Base-by-base conservation (phyloP, 768 basidiomycete genomes). In the Suillus weaverae region DNA sequence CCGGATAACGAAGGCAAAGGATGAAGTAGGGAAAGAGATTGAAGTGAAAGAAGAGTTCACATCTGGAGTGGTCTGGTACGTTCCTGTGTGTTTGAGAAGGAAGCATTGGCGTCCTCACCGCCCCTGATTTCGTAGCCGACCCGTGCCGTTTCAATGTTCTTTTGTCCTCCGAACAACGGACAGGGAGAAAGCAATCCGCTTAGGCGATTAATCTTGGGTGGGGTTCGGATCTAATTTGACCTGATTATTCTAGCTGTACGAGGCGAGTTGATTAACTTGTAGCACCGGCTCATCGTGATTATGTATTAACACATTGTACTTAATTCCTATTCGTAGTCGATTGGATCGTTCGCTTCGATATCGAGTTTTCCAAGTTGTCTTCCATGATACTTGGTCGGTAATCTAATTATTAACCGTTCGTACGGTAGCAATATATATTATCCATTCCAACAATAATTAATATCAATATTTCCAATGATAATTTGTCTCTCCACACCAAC, bases 11-110 rank as follows among this genome's bases (percentile, higher is more conserved):
- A 53, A 53, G 30, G 8, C 56, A 43, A 77, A 61, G 65, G 76
- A 73, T 33, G 50, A 38, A 22, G 39, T n/a, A 33, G 75, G 76
- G 30, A 66, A 39, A n/a, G 72, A 53, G 32, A 53, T 76, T 18
- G 71, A 69, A 44, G 68, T 72, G 0, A 72, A 69, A 54, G 72
- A 73, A 64, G 66, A 73, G 20, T 77, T 77, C 66, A 74, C 70
- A 11, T 62, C 71, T 48, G 75, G 75, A n/a, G 70, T 78, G 41
- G 66, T 77, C 66, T 72, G 70, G 75, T 76, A 16, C n/a, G 76
- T 67, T 67, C 55, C 65, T 62, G 38, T 33, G 39, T 22, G 35
- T 62, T 63, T 50, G 61, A 22, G 56, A 32, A 18, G 10, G 30
- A 32, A 51, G 9, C 4, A 16, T 32, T 43, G 61, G 57, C 61